phyloP scores from a whole-genome alignment of 2,329 filamentous ascomycete genomes.

The Neofusicoccum laricinum region DNA sequence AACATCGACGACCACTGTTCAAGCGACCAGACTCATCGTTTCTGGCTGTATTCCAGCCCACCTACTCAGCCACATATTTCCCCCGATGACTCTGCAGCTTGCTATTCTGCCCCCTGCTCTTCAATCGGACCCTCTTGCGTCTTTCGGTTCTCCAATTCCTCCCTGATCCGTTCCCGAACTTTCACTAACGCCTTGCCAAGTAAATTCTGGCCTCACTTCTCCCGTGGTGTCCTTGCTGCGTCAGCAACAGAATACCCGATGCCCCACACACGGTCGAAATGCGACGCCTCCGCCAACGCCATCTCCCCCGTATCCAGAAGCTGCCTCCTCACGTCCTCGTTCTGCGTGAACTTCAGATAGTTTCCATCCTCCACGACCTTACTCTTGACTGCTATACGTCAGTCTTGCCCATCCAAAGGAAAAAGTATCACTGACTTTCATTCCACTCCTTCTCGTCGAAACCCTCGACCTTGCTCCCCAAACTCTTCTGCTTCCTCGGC shows the following conservation, averaged over 20 bases:
- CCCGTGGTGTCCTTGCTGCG: constrained; percentile 31
- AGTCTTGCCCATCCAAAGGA: neutral
- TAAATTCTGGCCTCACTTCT: constrained; percentile 62
- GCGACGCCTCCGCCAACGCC: constrained; percentile 54
- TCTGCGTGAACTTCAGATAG: constrained; percentile 53
- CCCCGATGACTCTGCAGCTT: no score
- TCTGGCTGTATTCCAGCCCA: no score
- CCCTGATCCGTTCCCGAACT: constrained; percentile 51
- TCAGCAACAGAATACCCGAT: constrained; percentile 57
- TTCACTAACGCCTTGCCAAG: constrained; percentile 62
- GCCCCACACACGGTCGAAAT: constrained; percentile 61
- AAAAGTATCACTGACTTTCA: constrained; percentile 25
- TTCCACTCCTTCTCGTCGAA: constrained; percentile 56
- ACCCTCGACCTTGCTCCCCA: constrained; percentile 55
- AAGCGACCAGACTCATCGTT: no score
- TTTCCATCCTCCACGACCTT: constrained; percentile 58
- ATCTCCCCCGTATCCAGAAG: constrained; percentile 58
- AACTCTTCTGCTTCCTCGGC: constrained; percentile 50
- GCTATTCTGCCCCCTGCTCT: no score
- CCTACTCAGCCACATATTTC: no score
- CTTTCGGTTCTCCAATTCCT: neutral
- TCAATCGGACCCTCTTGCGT: no score
- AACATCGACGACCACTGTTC: no score
- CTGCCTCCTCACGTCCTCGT: constrained; percentile 41
- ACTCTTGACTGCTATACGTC: constrained; percentile 11